These are phyloP conservation scores for Solanum aculeatissimum DNA, from an alignment of 305 asterid genomes.

Conservation along the genomic window DNA sequence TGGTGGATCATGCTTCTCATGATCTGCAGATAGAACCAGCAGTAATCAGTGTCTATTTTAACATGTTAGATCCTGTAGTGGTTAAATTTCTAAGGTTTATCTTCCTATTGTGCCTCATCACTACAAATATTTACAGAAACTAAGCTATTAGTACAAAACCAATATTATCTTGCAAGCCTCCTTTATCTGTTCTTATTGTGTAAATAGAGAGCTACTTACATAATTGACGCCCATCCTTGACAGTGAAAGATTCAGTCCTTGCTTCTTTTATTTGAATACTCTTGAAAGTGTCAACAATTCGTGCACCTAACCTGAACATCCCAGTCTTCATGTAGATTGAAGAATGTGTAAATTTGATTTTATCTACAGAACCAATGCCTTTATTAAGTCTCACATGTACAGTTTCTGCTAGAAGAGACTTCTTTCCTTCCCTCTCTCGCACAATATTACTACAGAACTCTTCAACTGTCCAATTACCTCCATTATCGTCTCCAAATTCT, in stretches of 20 bases:
- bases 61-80: not conserved
- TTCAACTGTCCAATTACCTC: slow-evolving; percentile 6
- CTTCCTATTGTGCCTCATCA: not conserved
- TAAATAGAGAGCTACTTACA: slow-evolving; percentile 19
- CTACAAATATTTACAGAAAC: not conserved
- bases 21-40: slow-evolving; percentile 25
- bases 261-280: slow-evolving; percentile 28
- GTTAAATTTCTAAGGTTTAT: not conserved
- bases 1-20: slow-evolving; percentile 31
- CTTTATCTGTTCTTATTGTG: not conserved
- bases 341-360: slow-evolving; percentile 25
- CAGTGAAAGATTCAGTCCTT: slow-evolving; percentile 29
- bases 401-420: slow-evolving; percentile 33
- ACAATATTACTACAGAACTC: slow-evolving; percentile 19
- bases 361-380: slow-evolving; percentile 23
- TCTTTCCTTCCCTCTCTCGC: slow-evolving; percentile 16
- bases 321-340: slow-evolving; percentile 17
- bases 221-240: slow-evolving; percentile 27
- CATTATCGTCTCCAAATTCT: slow-evolving; percentile 7
- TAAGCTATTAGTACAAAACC: not conserved
- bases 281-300: slow-evolving; percentile 8
- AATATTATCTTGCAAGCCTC: not conserved
- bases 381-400: slow-evolving; percentile 16
- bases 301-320: slow-evolving; percentile 40
- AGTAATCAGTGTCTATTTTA: not conserved